Percentiles rank a stretch among this genome's conserved stretches.
Evolutionary conservation across 176 grass and related monocot species (phyloP).

Genomic region (Hyparrhenia diplandra): DNA sequence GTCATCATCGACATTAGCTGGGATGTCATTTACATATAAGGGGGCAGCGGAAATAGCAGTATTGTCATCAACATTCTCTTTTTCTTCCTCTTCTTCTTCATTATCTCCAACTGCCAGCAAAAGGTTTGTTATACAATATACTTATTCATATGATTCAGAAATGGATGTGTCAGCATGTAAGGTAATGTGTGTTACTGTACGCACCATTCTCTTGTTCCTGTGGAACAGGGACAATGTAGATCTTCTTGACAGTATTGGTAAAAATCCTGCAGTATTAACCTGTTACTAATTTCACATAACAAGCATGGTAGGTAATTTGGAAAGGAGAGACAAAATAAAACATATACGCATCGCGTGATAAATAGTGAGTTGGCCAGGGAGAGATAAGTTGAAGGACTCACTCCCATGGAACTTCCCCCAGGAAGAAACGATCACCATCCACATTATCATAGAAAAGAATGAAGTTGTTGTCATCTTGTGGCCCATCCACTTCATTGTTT

Average conservation of each 20-base stretch:
- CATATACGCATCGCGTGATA: neutral
- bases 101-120: neutral
- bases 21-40: neutral
- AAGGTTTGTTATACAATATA: too few relatives aligned
- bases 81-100: neutral
- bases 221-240: slow-evolving; percentile 31
- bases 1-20: neutral
- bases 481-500: slow-evolving; percentile 16
- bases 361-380: too few relatives aligned
- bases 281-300: neutral
- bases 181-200: neutral
- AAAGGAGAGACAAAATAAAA: neutral
- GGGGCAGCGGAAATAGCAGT: neutral
- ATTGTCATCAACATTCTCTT: neutral
- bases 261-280: slow-evolving; percentile 22
- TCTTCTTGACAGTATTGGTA: slow-evolving; percentile 28
- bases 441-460: slow-evolving; percentile 23
- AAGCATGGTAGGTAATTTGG: neutral
- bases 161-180: neutral
- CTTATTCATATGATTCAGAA: neutral
- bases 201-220: slow-evolving; percentile 30
- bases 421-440: slow-evolving; percentile 36
- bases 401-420: slow-evolving; percentile 44
- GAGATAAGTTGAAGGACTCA: slow-evolving; percentile 4
- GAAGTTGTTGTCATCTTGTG: neutral